Evolutionary conservation across 1,284 basidiomycete genomes (phyloP).

Genomic region (Cutaneotrichosporon spelunceum): DNA sequence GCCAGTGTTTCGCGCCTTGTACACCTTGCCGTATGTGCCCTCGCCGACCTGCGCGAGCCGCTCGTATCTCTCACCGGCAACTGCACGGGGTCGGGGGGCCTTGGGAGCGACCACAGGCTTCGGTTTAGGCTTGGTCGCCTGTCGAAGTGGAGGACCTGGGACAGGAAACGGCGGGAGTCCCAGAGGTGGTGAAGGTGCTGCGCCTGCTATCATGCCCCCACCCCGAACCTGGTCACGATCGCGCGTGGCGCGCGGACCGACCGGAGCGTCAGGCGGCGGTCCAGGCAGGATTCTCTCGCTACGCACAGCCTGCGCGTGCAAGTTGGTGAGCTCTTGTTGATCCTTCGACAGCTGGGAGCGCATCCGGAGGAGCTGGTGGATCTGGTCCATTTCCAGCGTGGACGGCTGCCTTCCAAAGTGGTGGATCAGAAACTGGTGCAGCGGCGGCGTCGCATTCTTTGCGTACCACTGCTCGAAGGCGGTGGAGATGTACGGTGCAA

Average conservation of each 20-base stretch:
- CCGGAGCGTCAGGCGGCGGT: slow-evolving; percentile 2
- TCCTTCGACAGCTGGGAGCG: slow-evolving; percentile 26
- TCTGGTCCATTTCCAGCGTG: slow-evolving; percentile 33
- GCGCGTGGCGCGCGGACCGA: slow-evolving; percentile 4
- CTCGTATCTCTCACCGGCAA: slow-evolving; percentile 62
- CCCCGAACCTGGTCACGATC: not conserved
- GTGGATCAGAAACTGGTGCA: slow-evolving; percentile 37
- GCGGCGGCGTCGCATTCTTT: slow-evolving; percentile 28
- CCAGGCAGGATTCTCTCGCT: not conserved
- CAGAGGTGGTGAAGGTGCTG: not conserved
- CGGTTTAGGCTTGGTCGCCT: not conserved
- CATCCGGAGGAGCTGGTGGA: slow-evolving; percentile 31
- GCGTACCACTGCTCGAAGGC: slow-evolving; percentile 42
- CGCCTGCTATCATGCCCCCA: not conserved
- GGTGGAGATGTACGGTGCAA: slow-evolving; percentile 41
- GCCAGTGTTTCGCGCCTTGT: slow-evolving; percentile 84
- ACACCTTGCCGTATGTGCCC: slow-evolving; percentile 98
- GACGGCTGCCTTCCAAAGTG: slow-evolving; percentile 40
- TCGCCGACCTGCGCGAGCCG: slow-evolving; percentile 94
- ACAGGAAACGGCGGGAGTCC: slow-evolving; percentile 1
- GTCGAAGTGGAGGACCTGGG: not conserved
- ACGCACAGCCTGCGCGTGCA: slow-evolving; percentile 21
- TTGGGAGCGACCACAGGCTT: not conserved
- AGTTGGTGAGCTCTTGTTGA: slow-evolving; percentile 26
- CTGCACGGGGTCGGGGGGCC: not conserved